Percentiles rank a stretch among this genome's conserved stretches.
Conservation (phyloP, 2,329 filamentous ascomycete genomes). For the Chaetoscypha palmicola region DNA sequence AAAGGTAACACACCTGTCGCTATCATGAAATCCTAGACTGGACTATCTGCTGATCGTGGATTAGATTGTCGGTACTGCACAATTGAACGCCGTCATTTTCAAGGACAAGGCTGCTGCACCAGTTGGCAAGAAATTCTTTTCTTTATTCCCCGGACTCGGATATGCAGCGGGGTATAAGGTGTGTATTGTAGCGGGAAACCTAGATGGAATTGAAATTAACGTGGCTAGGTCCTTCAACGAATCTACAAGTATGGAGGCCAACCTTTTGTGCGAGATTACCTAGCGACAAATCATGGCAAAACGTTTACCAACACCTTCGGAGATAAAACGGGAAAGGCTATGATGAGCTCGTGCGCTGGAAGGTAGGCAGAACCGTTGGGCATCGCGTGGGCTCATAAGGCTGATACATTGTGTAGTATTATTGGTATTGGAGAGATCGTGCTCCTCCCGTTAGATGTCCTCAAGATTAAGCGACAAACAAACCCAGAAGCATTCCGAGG, state of each 20-base stretch:
- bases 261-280: conserved; percentile 87
- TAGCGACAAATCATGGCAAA: conserved; percentile 69
- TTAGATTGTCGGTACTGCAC: conserved; percentile 49
- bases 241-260: conserved; percentile 99
- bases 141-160: conserved; percentile 91
- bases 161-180: conserved; percentile 98
- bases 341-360: conserved; percentile 95
- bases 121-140: conserved; percentile 73
- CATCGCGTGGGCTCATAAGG: no score
- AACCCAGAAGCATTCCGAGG: conserved; percentile 98
- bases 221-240: conserved; percentile 70
- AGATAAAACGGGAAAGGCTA: conserved; percentile 94
- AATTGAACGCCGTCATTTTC: conserved; percentile 90
- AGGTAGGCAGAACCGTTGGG: conserved; percentile 45
- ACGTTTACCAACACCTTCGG: conserved; percentile 87
- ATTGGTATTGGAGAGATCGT: conserved; percentile 98
- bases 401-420: conserved; percentile 47
- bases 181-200: conserved; percentile 13
- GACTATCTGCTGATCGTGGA: not conserved
- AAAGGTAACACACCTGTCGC: no score
- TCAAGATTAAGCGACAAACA: conserved; percentile 99
- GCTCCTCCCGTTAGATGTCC: conserved; percentile 86
- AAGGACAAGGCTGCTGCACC: conserved; percentile 74
- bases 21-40: not conserved
- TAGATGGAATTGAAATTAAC: conserved; percentile 1